Conservation (phyloP, 805 yeast species). For the Teunomyces aglyptinius region DNA sequence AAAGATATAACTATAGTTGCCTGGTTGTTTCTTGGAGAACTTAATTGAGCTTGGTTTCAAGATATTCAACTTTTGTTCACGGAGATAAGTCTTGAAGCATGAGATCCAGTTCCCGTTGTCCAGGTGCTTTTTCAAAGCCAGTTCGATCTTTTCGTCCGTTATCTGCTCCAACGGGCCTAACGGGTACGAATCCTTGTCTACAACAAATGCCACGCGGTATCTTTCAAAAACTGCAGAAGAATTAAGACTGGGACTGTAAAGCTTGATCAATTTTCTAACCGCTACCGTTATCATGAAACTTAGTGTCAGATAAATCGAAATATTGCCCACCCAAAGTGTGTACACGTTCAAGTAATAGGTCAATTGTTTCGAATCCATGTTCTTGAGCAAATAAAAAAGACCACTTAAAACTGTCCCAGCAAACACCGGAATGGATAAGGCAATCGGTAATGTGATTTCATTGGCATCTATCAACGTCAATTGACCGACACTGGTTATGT, state of each 20-base stretch:
- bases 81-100: slow-evolving; percentile 10
- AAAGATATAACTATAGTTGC: slow-evolving; percentile 19
- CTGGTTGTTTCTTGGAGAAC: slow-evolving; percentile 11
- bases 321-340: slow-evolving; percentile 30
- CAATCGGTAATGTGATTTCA: slow-evolving; percentile 21
- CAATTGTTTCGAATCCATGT: slow-evolving; percentile 28
- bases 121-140: slow-evolving; percentile 7
- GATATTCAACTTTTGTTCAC: slow-evolving; percentile 12
- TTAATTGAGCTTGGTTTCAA: slow-evolving; percentile 9
- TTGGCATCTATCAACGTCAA: slow-evolving; percentile 7
- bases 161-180: slow-evolving; percentile 36
- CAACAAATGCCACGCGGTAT: slow-evolving; percentile 40
- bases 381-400: slow-evolving; percentile 36
- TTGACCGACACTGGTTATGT: slow-evolving; percentile 10
- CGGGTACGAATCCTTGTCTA: slow-evolving; percentile 34
- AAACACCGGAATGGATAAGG: slow-evolving; percentile 42
- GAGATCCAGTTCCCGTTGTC: slow-evolving; percentile 7
- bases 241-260: slow-evolving; percentile 10
- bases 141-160: slow-evolving; percentile 8
- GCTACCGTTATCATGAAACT: slow-evolving; percentile 20
- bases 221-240: slow-evolving; percentile 18
- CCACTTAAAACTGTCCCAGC: slow-evolving; percentile 40
- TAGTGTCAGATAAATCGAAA: slow-evolving; percentile 29
- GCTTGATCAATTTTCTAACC: slow-evolving; percentile 26
- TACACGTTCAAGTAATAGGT: slow-evolving; percentile 33